phyloP scores from a whole-genome alignment of 2,329 filamentous ascomycete genomes.

The Orbilia oligospora region DNA sequence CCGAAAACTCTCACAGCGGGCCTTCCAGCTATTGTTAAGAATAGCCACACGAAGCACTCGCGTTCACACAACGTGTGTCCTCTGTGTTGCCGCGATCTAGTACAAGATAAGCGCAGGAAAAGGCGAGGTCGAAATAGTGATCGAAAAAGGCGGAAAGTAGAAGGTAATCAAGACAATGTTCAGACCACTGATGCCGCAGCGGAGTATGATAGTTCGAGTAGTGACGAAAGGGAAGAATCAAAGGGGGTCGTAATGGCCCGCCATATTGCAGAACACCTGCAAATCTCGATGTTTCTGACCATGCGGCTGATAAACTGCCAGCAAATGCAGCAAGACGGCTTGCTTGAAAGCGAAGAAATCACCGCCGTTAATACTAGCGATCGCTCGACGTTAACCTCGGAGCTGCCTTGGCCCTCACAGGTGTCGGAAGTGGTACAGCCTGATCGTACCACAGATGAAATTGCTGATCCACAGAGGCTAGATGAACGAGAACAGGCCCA shows the following conservation, averaged over 20 bases:
- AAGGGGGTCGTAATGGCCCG: background rate
- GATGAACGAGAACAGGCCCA: background rate
- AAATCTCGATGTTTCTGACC: background rate
- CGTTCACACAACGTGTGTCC: background rate
- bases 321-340: background rate
- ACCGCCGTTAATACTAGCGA: background rate
- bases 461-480: background rate
- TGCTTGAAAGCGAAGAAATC: background rate
- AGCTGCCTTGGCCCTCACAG: background rate
- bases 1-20: background rate
- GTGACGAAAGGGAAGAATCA: background rate
- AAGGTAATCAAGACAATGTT: background rate
- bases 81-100: slow-evolving; percentile 3
- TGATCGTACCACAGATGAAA: background rate
- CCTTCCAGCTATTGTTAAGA: background rate
- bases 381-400: background rate
- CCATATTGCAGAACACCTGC: background rate
- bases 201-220: background rate
- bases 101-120: background rate
- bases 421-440: background rate
- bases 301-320: background rate
- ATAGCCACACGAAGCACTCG: background rate
- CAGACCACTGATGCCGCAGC: background rate
- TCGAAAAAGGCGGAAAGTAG: background rate
- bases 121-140: background rate